A percentile compares a stretch with the other conserved stretches of the same genome.
Conservation (phyloP, 306 rosid genomes). For the Parietaria judaica region DNA sequence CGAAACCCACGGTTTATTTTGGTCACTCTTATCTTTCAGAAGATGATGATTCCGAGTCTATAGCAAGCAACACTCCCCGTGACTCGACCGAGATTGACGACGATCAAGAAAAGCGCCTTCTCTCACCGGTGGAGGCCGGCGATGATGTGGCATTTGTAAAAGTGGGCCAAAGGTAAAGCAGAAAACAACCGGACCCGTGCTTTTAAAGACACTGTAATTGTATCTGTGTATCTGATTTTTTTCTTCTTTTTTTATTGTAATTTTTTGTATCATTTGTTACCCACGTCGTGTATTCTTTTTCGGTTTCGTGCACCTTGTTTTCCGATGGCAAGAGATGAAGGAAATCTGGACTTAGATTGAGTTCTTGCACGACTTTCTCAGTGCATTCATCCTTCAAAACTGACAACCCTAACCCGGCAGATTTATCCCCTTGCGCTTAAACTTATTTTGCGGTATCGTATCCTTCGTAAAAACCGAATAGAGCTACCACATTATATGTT, state of each 20-base stretch:
- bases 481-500: too few species aligned
- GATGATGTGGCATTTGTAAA: conserved; percentile 49
- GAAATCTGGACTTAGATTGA: background rate
- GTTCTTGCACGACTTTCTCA: too few species aligned
- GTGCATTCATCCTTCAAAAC: too few species aligned
- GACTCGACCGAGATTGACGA: conserved; percentile 44
- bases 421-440: too few species aligned
- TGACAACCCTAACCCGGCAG: too few species aligned
- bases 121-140: conserved; percentile 32
- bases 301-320: background rate
- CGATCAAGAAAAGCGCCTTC: conserved; percentile 56
- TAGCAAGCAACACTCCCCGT: conserved; percentile 38
- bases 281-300: background rate
- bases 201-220: background rate
- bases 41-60: conserved; percentile 53
- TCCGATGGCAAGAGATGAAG: background rate
- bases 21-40: conserved; percentile 14
- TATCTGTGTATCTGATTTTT: conserved; percentile 4
- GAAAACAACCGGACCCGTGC: too few species aligned
- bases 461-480: too few species aligned
- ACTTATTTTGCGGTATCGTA: too few species aligned
- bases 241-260: background rate
- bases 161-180: conserved; percentile 38
- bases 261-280: conserved; percentile 1
- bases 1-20: conserved; percentile 6